Conservation (phyloP, 441 rosid genomes). For the Biscutella laevigata region DNA sequence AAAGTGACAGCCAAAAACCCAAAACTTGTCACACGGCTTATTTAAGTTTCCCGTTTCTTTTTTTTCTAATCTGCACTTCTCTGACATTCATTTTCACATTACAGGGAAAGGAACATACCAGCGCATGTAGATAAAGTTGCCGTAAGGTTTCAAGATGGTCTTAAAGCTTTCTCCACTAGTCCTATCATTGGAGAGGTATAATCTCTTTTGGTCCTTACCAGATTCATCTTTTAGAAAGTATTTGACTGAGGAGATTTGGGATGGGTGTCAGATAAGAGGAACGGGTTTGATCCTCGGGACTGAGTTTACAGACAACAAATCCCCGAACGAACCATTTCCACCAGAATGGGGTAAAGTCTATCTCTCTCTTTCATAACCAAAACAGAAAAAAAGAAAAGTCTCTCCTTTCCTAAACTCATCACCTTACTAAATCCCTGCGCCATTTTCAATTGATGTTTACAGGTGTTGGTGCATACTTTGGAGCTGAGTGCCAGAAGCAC, state of each 20-base stretch:
- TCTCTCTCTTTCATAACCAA: conserved; percentile 4
- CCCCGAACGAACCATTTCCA: conserved; percentile 82
- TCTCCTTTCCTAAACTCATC: not conserved
- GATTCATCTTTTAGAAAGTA: not conserved
- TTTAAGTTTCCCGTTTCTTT: not conserved
- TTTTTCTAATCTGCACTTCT: not conserved
- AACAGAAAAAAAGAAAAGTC: not conserved
- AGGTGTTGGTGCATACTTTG: conserved; percentile 83
- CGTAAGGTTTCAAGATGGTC: conserved; percentile 76
- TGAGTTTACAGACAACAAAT: conserved; percentile 75
- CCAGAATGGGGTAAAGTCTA: conserved; percentile 83
- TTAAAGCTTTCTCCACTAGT: conserved; percentile 64
- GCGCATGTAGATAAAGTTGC: conserved; percentile 46
- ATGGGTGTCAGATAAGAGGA: conserved; percentile 65
- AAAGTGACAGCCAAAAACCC: not conserved
- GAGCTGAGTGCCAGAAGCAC: conserved; percentile 65
- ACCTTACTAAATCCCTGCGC: not conserved
- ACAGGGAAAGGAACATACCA: conserved; percentile 69
- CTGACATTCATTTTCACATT: not conserved
- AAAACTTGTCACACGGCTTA: not conserved
- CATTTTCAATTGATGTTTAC: not conserved
- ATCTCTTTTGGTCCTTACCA: not conserved
- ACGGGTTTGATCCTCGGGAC: conserved; percentile 87
- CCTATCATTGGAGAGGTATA: conserved; percentile 86
- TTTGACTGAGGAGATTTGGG: not conserved